phyloP scores from a whole-genome alignment of 1,139 yeast species.

The Sugiyamaella japonica region DNA sequence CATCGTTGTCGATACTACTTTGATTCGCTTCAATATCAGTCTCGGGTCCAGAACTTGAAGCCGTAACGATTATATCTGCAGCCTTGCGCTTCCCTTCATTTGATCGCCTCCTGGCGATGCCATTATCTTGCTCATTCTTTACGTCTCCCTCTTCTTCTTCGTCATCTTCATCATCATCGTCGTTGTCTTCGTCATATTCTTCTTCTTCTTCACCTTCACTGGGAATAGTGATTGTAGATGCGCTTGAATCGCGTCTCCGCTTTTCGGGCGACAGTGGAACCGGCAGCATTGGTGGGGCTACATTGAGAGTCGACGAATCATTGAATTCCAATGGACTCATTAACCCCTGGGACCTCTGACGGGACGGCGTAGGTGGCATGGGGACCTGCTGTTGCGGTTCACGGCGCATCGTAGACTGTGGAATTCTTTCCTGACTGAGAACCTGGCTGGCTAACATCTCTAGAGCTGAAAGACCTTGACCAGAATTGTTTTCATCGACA shows the following conservation, averaged over 20 bases:
- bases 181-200: conserved; percentile 21
- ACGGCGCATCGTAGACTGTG: conserved; percentile 11
- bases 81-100: not conserved
- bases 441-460: conserved; percentile 28
- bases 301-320: conserved; percentile 3
- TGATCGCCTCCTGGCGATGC: not conserved
- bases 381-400: conserved; percentile 17
- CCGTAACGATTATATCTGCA: no score
- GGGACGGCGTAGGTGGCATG: conserved; percentile 19
- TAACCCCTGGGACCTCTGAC: conserved; percentile 24
- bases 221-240: conserved; percentile 39
- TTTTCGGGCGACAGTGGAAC: conserved; percentile 24
- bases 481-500: conserved; percentile 23
- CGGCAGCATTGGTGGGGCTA: conserved; percentile 9
- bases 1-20: conserved; percentile 17
- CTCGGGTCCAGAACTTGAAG: conserved; percentile 1
- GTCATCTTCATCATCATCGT: conserved; percentile 21
- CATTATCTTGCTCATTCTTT: conserved; percentile 18
- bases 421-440: conserved; percentile 21
- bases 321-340: conserved; percentile 31
- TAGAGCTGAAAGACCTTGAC: conserved; percentile 32
- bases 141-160: conserved; percentile 11
- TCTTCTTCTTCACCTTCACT: conserved; percentile 26
- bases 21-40: conserved; percentile 11
- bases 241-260: conserved; percentile 39